phyloP scores from a whole-genome alignment of 257 asterid genomes.

The Petrea volubilis region DNA sequence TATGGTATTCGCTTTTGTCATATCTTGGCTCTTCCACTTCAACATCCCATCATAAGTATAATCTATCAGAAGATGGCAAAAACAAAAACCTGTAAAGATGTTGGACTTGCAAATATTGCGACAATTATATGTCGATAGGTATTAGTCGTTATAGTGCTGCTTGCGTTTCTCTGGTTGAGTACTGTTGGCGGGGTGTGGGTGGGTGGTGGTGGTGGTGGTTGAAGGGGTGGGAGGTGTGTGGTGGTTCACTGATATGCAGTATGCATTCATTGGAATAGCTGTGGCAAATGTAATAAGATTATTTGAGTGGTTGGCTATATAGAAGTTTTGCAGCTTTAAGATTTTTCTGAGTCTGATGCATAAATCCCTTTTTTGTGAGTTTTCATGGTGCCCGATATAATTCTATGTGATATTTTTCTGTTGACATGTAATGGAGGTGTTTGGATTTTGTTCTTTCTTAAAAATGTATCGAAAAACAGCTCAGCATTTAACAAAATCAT shows the following conservation, averaged over 20 bases:
- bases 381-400: too few relatives aligned
- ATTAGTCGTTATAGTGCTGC: constrained; percentile 16
- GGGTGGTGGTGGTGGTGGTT: not conserved
- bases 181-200: too few relatives aligned
- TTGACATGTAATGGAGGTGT: too few relatives aligned
- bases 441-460: too few relatives aligned
- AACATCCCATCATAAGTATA: constrained; percentile 62
- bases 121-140: constrained; percentile 15
- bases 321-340: not conserved
- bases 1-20: constrained; percentile 86
- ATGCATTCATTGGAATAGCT: constrained; percentile 18
- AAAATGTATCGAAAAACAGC: too few relatives aligned
- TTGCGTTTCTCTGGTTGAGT: not conserved
- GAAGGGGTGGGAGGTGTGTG: not conserved
- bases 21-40: constrained; percentile 93
- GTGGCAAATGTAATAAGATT: constrained; percentile 18
- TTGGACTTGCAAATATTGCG: not conserved
- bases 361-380: too few relatives aligned
- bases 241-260: constrained; percentile 13
- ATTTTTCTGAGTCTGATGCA: too few relatives aligned
- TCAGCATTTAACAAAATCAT: too few relatives aligned
- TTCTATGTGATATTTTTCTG: too few relatives aligned
- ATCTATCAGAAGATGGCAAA: not conserved
- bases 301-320: not conserved
- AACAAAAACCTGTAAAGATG: constrained; percentile 14